A percentile compares a stretch with the other conserved stretches of the same genome.
phyloP scores from a whole-genome alignment of 129 eudicot species.

The Pittosporum tobira region DNA sequence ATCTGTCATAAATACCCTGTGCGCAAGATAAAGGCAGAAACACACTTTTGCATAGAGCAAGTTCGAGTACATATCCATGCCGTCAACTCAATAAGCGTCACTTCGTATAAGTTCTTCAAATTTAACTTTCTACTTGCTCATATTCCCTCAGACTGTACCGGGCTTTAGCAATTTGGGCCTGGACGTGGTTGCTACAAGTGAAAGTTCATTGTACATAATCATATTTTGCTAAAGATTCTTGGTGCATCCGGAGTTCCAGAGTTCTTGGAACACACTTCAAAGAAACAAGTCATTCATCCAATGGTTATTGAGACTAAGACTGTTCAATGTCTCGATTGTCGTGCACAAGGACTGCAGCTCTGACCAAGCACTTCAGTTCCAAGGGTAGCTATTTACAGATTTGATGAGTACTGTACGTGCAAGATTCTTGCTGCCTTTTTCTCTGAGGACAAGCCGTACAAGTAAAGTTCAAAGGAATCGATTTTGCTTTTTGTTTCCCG shows the following conservation, averaged over 20 bases:
- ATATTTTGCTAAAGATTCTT: constrained; percentile 63
- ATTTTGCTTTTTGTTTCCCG: constrained; percentile 60
- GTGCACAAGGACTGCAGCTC: constrained; percentile 79
- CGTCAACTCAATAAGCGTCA: constrained; percentile 88
- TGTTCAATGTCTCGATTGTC: constrained; percentile 53
- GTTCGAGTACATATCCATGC: constrained; percentile 96
- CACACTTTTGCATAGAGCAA: constrained; percentile 88
- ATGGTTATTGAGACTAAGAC: constrained; percentile 69
- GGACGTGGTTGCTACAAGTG: constrained; percentile 65
- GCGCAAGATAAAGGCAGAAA: constrained; percentile 83
- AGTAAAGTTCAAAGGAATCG: constrained; percentile 71
- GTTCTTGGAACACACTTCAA: constrained; percentile 70
- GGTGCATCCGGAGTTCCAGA: constrained; percentile 72
- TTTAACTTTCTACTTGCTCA: constrained; percentile 81
- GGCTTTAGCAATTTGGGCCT: constrained; percentile 89
- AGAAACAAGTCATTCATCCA: constrained; percentile 98
- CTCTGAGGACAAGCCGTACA: constrained; percentile 91
- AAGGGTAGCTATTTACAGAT: constrained; percentile 82
- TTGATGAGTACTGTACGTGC: constrained; percentile 65
- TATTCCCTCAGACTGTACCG: constrained; percentile 80
- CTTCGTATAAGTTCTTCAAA: constrained; percentile 84
- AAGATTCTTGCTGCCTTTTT: constrained; percentile 70
- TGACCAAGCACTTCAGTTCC: constrained; percentile 98
- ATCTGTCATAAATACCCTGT: constrained; percentile 73
- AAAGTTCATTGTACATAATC: constrained; percentile 66